Conservation (phyloP, 1,284 basidiomycete genomes). For the Macrocystidia cucumis region DNA sequence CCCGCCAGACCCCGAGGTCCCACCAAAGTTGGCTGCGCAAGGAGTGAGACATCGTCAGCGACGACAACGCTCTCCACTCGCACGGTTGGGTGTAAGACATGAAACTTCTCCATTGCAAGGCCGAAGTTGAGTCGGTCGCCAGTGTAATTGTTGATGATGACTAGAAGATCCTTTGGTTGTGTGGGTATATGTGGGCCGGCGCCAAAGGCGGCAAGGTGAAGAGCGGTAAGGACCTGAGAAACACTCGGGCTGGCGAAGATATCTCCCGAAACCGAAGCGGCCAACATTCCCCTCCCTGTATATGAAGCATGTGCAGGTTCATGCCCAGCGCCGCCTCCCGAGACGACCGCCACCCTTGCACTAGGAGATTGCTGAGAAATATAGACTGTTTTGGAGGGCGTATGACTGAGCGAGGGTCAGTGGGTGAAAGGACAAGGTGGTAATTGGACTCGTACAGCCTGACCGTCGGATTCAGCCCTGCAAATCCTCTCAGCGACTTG, state of each 20-base stretch:
- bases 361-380: slow-evolving; percentile 19
- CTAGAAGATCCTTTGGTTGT: slow-evolving; percentile 24
- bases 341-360: slow-evolving; percentile 44
- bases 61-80: slow-evolving; percentile 52
- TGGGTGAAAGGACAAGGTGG: slow-evolving; percentile 4
- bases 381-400: slow-evolving; percentile 30
- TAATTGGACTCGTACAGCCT: slow-evolving; percentile 33
- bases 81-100: slow-evolving; percentile 22
- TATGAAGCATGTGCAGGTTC: slow-evolving; percentile 61
- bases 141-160: slow-evolving; percentile 40
- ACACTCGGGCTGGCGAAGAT: slow-evolving; percentile 62
- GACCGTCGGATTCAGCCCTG: slow-evolving; percentile 42
- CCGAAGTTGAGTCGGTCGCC: slow-evolving; percentile 69
- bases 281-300: slow-evolving; percentile 54
- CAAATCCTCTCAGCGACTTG: slow-evolving; percentile 45
- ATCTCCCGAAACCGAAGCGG: slow-evolving; percentile 53
- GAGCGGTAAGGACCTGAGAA: slow-evolving; percentile 44
- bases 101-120: slow-evolving; percentile 55
- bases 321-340: slow-evolving; percentile 64
- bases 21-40: slow-evolving; percentile 23
- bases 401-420: slow-evolving; percentile 18
- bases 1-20: slow-evolving; percentile 54
- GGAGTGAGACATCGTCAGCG: slow-evolving; percentile 59
- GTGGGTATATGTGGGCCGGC: slow-evolving; percentile 5
- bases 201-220: slow-evolving; percentile 34